Conservation (phyloP, 352 stramenopile genomes). For the Hyaloperonospora brassicae region DNA sequence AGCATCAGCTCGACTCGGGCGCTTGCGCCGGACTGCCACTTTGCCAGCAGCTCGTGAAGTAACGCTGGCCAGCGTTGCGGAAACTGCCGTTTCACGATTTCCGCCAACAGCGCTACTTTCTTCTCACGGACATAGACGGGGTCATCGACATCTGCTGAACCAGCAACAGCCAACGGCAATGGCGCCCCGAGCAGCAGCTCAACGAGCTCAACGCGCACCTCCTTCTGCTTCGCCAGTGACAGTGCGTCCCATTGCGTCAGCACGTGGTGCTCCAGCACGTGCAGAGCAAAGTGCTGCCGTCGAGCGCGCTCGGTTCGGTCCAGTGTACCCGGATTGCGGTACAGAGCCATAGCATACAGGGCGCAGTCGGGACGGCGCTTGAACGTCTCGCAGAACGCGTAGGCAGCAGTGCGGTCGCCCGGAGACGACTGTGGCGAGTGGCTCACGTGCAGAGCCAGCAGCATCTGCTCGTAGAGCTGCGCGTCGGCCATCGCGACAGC, state of each 20-base stretch:
- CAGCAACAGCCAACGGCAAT: too few relatives aligned
- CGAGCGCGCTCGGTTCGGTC: slow-evolving; percentile 36
- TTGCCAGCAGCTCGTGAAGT: slow-evolving; percentile 44
- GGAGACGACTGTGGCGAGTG: slow-evolving; percentile 48
- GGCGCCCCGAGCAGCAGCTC: slow-evolving; percentile 33
- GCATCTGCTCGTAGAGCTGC: slow-evolving; percentile 62
- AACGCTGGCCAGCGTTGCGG: slow-evolving; percentile 75
- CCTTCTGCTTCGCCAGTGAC: slow-evolving; percentile 35
- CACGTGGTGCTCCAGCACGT: slow-evolving; percentile 68
- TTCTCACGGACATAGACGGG: slow-evolving; percentile 72
- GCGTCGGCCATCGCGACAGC: slow-evolving; percentile 18
- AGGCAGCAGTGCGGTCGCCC: slow-evolving; percentile 43
- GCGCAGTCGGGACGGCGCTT: slow-evolving; percentile 62
- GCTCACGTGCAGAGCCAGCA: slow-evolving; percentile 63
- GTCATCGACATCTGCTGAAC: slow-evolving; percentile 11
- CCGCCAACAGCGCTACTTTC: slow-evolving; percentile 58
- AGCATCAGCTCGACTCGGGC: slow-evolving; percentile 62
- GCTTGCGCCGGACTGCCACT: slow-evolving; percentile 12
- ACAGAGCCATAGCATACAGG: slow-evolving; percentile 66
- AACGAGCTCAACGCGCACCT: slow-evolving; percentile 50
- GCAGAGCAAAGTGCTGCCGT: slow-evolving; percentile 70
- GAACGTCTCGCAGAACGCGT: slow-evolving; percentile 70
- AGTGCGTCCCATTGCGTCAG: slow-evolving; percentile 46
- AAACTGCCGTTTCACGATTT: slow-evolving; percentile 76
- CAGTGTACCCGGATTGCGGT: slow-evolving; percentile 35